Evolutionary conservation across 768 basidiomycete species (phyloP).

Genomic region (Trametes elegans): DNA sequence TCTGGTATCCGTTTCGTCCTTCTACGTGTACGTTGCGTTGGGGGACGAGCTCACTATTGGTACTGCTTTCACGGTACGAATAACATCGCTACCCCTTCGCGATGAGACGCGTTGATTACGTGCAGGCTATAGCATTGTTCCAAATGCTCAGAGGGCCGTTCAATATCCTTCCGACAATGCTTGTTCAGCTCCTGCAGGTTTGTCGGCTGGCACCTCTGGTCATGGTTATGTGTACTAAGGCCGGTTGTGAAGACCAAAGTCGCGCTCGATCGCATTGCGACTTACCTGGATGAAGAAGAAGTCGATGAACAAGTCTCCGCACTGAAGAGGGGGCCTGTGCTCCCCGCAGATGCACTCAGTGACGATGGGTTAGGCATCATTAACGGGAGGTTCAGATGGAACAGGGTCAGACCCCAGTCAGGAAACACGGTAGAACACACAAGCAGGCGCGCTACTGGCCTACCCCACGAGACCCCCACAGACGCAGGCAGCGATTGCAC

Average conservation of each 20-base stretch:
- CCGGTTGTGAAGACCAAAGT: conserved; percentile 55
- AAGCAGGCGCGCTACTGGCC: too few relatives aligned
- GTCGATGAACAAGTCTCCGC: conserved; percentile 58
- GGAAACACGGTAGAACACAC: conserved; percentile 1
- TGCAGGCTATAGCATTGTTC: conserved; percentile 78
- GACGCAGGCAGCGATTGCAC: conserved; percentile 23
- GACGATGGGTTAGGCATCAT: conserved; percentile 46
- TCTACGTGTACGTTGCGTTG: conserved; percentile 68
- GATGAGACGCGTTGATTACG: neutral
- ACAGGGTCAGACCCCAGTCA: conserved; percentile 41
- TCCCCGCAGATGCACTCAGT: conserved; percentile 24
- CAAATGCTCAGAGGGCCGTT: conserved; percentile 79
- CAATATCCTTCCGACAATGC: conserved; percentile 77
- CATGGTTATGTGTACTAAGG: too few relatives aligned
- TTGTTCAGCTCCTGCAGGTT: conserved; percentile 71
- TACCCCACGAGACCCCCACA: conserved; percentile 2
- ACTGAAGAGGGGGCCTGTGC: conserved; percentile 40
- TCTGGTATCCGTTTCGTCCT: conserved; percentile 76
- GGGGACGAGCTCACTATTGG: conserved; percentile 76
- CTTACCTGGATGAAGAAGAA: conserved; percentile 61
- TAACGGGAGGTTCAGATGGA: conserved; percentile 57
- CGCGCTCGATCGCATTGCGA: conserved; percentile 57
- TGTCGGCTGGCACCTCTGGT: too few relatives aligned
- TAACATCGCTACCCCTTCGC: neutral
- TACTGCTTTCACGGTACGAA: conserved; percentile 83